Evolutionary conservation across 2,329 filamentous ascomycete genomes (phyloP).

Genomic region (Endothia cerciana): DNA sequence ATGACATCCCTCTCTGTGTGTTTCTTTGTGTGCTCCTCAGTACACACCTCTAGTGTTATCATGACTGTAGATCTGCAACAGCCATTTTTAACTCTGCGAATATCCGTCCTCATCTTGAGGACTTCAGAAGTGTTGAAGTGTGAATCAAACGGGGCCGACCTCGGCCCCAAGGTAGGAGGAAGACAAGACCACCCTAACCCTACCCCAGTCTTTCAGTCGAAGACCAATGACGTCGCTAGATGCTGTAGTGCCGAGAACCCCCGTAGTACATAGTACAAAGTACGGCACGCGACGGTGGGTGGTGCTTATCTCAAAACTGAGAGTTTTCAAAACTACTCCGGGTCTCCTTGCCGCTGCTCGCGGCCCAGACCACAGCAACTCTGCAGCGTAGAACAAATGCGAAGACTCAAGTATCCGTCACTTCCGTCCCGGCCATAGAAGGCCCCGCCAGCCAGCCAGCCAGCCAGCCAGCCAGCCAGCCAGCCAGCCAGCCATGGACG

Average conservation of each 20-base stretch:
- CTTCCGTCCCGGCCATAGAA: conserved; percentile 4
- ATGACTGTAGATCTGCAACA: too few relatives aligned
- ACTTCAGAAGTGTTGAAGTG: too few relatives aligned
- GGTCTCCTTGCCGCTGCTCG: neutral
- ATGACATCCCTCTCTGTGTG: too few relatives aligned
- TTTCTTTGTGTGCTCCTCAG: too few relatives aligned
- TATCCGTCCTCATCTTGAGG: too few relatives aligned
- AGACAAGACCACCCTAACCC: neutral
- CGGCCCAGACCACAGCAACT: conserved; percentile 6
- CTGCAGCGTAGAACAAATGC: neutral
- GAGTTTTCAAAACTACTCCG: neutral
- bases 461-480: conserved; percentile 3
- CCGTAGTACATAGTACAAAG: neutral
- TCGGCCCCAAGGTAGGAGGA: neutral
- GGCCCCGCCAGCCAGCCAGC: neutral
- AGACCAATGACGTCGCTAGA: neutral
- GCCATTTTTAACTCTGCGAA: too few relatives aligned
- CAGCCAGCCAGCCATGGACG: conserved; percentile 22
- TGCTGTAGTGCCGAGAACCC: too few relatives aligned
- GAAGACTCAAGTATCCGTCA: neutral
- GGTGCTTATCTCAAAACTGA: neutral
- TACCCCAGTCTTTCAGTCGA: neutral
- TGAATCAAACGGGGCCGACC: too few relatives aligned
- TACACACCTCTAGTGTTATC: too few relatives aligned
- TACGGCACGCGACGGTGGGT: neutral